Base-by-base conservation (phyloP, 352 stramenopile species). In the Peronospora destructor region DNA sequence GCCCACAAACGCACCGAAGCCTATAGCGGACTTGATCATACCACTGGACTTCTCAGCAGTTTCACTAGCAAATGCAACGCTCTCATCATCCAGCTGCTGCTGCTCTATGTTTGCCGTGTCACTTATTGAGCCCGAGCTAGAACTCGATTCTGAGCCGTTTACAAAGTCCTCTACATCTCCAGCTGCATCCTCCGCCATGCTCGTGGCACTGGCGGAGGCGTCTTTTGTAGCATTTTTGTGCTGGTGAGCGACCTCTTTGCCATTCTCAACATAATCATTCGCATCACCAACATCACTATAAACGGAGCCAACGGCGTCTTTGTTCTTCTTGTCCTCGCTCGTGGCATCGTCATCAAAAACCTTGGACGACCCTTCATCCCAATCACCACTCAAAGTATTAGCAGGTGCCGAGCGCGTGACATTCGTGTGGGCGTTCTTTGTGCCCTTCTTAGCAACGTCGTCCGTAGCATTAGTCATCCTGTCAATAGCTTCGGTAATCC, bases 221-320 rank as follows among this genome's bases (percentile, higher is more conserved):
- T 63, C 45, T 28, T 56, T 11, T 0, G 61, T 60, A 6, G 56
- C 60, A 33, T 57, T 61, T 46, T 72, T 75, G 8, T 62, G 36
- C 4, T 56, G 49, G 16, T 61, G 46, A 0, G 48, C 48, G 34
- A n/a, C n/a, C n/a, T n/a, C n/a, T n/a, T n/a, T n/a, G n/a, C n/a
- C n/a, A n/a, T n/a, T n/a, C n/a, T 55, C 36, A 3, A 59, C 30
- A 9, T 61, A 41, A 4, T 78, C 43, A 17, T 49, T 55, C 9
- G 49, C 49, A 28, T 73, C 57, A 17, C 41, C 55, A 8, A 43
- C 44, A 45, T 48, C 54, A 19, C 59, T 68, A n/a, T 56, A 21
- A 21, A 21, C 55, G 7, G 65, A 54, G 33, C 71, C 61, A n/a
- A 56, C 36, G 19, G 43, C 33, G 1, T 38, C 54, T 44, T 69